Evolutionary conservation across 2,329 filamentous ascomycete genomes (phyloP), one percentile per base, ranked within the genome.

Genomic region (Metarhizium brunneum): DNA sequence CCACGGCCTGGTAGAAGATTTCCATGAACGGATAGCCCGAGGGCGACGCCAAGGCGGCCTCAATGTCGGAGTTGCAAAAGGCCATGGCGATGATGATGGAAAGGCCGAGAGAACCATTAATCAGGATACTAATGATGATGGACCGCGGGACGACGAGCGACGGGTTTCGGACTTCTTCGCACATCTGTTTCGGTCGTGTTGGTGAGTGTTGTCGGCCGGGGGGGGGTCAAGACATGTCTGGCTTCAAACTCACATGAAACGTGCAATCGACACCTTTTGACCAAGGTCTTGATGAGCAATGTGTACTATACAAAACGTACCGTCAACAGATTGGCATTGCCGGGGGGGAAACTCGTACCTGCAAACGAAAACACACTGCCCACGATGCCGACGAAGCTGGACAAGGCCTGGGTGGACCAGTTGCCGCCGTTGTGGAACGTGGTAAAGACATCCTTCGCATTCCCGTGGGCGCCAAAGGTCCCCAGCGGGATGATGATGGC

Each of bases 21-120:
- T 82, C 73, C 62, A 86, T 84, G 58, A 83, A 83, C 0, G 83
- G 81, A 52, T 79, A 81, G 0, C 74, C 74, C 0, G 25, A 30
- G 13, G 20, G 2, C 6, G 20, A 48, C 11, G 25, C 7, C 45
- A 29, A 16, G 2, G 25, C 25, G 2, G 45, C 32, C 32, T 35
- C 32, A 2, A 35, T 35, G 13, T 48, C 45, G 14, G 14, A 11
- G 13, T 14, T 40, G 14, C 16, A 48, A 20, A 54, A 48, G 10
- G 32, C 32, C 52, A 54, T 48, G 20, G 43, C 43, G 38, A 54
- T 54, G 52, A 40, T 45, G 32, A 35, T 35, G 32, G 32, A 4
- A 11, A 35, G 32, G 10, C 32, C 32, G 1, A 35, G 32, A 11
- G 32, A 35, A 11, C 32, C 32, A 11, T 35, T 35, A 11, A 35